A percentile compares a stretch with the other conserved stretches of the same genome.
Evolutionary conservation across 2,329 filamentous ascomycete species (phyloP).

Genomic region (Malbranchea zuffiana): DNA sequence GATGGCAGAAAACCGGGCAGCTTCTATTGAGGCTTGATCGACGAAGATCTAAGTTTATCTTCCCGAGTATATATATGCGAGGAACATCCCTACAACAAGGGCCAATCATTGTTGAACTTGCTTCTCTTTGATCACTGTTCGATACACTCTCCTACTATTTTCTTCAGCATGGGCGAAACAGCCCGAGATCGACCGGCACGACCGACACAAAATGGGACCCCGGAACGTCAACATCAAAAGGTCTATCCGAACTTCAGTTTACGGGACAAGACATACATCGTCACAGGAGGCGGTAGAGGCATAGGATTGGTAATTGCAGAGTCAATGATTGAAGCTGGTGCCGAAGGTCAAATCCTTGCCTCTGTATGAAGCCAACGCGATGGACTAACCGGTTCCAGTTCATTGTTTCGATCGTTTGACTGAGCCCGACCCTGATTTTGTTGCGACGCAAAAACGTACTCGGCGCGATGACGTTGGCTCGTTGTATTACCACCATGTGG

Average conservation of each 20-base stretch:
- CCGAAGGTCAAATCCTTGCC: no score
- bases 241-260: slow-evolving; percentile 39
- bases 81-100: no score
- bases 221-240: slow-evolving; percentile 10
- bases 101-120: no score
- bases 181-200: neutral
- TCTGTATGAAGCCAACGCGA: no score
- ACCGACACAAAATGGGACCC: neutral
- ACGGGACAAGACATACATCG: slow-evolving; percentile 30
- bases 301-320: slow-evolving; percentile 37
- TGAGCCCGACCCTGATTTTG: slow-evolving; percentile 36
- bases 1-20: no score
- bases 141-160: no score
- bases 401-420: slow-evolving; percentile 39
- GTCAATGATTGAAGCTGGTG: slow-evolving; percentile 39
- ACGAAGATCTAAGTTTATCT: no score
- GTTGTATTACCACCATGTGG: slow-evolving; percentile 38
- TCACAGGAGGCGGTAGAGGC: slow-evolving; percentile 37
- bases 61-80: no score
- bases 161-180: no score
- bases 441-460: slow-evolving; percentile 25
- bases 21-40: no score
- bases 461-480: slow-evolving; percentile 30
- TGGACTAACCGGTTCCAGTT: slow-evolving; percentile 24
- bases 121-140: no score